phyloP scores from a whole-genome alignment of 2,329 filamentous ascomycete genomes.

The Ceratocystis ficicola region DNA sequence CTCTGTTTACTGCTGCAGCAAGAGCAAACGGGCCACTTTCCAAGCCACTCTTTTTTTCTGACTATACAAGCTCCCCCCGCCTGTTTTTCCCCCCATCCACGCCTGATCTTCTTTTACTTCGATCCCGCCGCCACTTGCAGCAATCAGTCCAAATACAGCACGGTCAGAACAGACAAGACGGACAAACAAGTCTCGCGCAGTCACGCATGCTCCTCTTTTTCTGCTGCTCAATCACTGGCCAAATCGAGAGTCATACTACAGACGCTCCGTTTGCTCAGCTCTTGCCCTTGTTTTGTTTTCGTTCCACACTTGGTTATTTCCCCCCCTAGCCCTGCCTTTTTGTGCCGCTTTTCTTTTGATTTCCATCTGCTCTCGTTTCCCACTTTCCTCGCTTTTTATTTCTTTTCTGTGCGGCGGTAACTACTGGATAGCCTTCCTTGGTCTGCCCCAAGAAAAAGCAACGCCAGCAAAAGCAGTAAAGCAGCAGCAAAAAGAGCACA shows the following conservation, averaged over 20 bases:
- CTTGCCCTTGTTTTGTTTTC: not conserved
- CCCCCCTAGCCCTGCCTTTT: not conserved
- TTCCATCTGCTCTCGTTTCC: conserved; percentile 13
- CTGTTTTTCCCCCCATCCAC: not conserved
- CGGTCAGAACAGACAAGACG: not conserved
- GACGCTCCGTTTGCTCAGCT: conserved; percentile 6
- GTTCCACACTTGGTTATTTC: not conserved
- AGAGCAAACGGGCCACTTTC: not conserved
- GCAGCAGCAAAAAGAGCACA: conserved; percentile 2
- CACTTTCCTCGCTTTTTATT: conserved; percentile 1
- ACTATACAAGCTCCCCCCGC: too few species aligned
- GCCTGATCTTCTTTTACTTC: not conserved
- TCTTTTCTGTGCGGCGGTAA: not conserved
- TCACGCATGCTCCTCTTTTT: not conserved
- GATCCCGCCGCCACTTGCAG: not conserved
- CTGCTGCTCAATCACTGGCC: not conserved
- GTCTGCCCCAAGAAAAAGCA: not conserved
- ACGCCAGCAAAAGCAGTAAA: not conserved
- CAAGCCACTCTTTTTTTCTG: conserved; percentile 3
- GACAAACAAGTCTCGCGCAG: conserved; percentile 3
- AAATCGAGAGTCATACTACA: conserved; percentile 4
- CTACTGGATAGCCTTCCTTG: not conserved
- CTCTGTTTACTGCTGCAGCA: not conserved
- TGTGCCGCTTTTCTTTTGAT: conserved; percentile 12
- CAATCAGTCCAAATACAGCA: not conserved